Conservation (phyloP, 169 alveolate genomes). For the Plasmodium reichenowi region DNA sequence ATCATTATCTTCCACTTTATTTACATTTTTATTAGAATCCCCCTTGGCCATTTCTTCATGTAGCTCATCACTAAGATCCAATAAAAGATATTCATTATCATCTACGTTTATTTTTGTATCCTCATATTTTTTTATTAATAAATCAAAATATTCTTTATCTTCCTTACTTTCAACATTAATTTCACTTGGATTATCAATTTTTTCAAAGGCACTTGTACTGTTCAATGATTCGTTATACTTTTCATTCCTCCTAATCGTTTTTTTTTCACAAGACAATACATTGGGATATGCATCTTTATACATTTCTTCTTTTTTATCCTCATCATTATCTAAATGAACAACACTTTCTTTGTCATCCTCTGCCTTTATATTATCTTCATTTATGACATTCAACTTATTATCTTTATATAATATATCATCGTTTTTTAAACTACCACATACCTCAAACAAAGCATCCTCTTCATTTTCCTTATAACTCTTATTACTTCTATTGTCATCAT, state of each 20-base stretch:
- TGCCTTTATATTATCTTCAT: background rate
- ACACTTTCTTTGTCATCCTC: background rate
- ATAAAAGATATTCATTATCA: background rate
- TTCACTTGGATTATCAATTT: conserved; percentile 4
- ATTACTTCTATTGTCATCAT: background rate
- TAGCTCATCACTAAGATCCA: background rate
- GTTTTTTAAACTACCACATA: too few relatives aligned
- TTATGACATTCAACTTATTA: background rate
- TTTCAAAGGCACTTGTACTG: background rate
- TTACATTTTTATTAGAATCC: background rate
- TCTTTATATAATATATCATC: too few relatives aligned
- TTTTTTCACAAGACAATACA: background rate
- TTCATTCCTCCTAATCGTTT: background rate
- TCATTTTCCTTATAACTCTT: background rate
- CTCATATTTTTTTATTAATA: conserved; percentile 43
- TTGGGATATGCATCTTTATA: background rate
- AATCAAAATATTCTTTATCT: conserved; percentile 51
- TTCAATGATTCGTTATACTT: conserved; percentile 12
- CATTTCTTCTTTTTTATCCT: background rate
- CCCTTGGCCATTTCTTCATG: background rate
- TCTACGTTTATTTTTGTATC: conserved; percentile 23
- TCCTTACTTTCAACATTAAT: conserved; percentile 12
- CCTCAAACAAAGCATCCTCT: background rate
- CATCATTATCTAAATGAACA: background rate
- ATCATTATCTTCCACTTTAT: background rate